Evolutionary conservation across 129 eudicot genomes (phyloP), one percentile per base, ranked within the genome.

Genomic region (Oenanthe sinensis): DNA sequence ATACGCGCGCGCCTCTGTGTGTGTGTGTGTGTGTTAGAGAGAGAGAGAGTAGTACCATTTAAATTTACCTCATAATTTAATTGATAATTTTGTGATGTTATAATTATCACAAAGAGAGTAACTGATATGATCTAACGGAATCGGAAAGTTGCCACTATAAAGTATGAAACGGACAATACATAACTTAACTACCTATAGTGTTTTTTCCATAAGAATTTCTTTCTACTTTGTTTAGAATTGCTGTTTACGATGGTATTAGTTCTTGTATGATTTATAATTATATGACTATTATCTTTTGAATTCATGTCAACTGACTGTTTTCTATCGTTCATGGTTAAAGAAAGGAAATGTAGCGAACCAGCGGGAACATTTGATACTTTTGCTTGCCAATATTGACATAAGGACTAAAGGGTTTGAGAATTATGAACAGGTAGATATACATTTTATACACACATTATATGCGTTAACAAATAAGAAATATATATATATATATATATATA

Each of bases 271-370:
- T 22, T 22, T 58, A 58, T 22, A 22, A 8, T 60, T n/a, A 5
- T 10, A n/a, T 10, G 28, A 22, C 28, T 60, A n/a, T 60, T 12
- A 24, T 60, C 68, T n/a, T 30, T 60, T n/a, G 15, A 24, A 20
- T 30, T 74, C 33, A 52, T 77, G 28, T 69, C 22, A 78, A 82
- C 84, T 84, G 78, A 83, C 84, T 75, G 46, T 82, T 69, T 22
- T 78, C 78, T 63, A 42, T 75, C 71, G 11, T 47, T 82, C 47
- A 80, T 49, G 79, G 48, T 74, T 88, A 83, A 83, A 96, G 99
- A 92, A 92, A 90, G 97, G 97, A 87, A 96, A 96, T 86, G 97
- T 90, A 47, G 97, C 96, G 19, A 96, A 96, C 85, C 99, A 96
- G 82, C 85, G 99, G 84, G 99, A 96, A 86, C 99, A 96, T 86